Percentiles rank a stretch among this genome's conserved stretches.
phyloP scores from a whole-genome alignment of 495 filamentous ascomycete genomes.

The Podospora comata region DNA sequence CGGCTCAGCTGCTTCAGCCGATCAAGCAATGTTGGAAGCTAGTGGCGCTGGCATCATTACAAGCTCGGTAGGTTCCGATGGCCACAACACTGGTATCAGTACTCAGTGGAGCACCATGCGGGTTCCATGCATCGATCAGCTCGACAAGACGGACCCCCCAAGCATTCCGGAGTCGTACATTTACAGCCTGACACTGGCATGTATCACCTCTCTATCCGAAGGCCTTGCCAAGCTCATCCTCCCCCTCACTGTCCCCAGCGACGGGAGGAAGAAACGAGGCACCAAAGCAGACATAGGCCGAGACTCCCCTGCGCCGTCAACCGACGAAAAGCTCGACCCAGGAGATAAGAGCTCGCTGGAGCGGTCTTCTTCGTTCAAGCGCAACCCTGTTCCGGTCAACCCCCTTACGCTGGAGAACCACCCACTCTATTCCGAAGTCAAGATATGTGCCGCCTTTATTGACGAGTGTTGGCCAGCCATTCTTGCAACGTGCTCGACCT shows the following conservation, averaged over 20 bases:
- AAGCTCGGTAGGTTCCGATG: constrained; percentile 62
- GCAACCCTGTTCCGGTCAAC: constrained; percentile 70
- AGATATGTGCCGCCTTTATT: constrained; percentile 74
- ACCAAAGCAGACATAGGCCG: constrained; percentile 42
- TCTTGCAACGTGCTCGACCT: constrained; percentile 89
- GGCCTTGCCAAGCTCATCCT: constrained; percentile 89
- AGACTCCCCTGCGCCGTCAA: constrained; percentile 40
- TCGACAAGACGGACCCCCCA: constrained; percentile 88
- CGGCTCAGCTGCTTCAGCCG: constrained; percentile 47
- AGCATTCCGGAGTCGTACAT: constrained; percentile 85
- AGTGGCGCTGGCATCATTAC: constrained; percentile 87
- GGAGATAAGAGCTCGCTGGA: constrained; percentile 42
- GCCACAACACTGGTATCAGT: constrained; percentile 73
- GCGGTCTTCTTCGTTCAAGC: constrained; percentile 50
- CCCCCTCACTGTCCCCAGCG: constrained; percentile 74
- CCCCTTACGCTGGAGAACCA: constrained; percentile 71
- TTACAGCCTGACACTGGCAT: constrained; percentile 83
- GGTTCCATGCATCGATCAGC: constrained; percentile 85
- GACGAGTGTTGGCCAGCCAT: constrained; percentile 94
- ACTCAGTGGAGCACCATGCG: constrained; percentile 84
- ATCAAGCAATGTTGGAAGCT: constrained; percentile 83
- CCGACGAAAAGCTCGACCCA: constrained; percentile 29
- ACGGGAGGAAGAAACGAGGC: constrained; percentile 51
- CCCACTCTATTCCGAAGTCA: constrained; percentile 64
- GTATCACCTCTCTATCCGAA: constrained; percentile 83